A percentile compares a stretch with the other conserved stretches of the same genome.
Evolutionary conservation across 1,284 basidiomycete genomes (phyloP).

Genomic region (Coniferiporia sulphurascens): DNA sequence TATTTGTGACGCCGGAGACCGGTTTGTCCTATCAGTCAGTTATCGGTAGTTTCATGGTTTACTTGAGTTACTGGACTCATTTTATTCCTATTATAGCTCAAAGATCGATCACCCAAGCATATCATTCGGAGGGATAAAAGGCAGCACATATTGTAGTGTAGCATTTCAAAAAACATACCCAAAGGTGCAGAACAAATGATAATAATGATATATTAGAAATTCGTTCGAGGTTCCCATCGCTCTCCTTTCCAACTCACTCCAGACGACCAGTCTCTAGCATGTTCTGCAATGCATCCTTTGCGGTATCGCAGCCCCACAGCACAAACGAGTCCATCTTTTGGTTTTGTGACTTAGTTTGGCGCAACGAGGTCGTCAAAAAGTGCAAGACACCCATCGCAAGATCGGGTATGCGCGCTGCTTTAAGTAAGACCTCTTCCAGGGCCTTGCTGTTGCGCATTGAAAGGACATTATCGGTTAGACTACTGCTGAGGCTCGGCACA

Average conservation of each 20-base stretch:
- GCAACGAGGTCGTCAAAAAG: constrained; percentile 53
- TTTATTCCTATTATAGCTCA: constrained; percentile 43
- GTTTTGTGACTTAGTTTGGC: constrained; percentile 32
- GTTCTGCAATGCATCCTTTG: constrained; percentile 61
- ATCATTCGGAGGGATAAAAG: constrained; percentile 72
- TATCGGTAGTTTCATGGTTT: background rate
- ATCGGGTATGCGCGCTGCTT: constrained; percentile 52
- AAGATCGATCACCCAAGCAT: constrained; percentile 66
- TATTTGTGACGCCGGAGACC: constrained; percentile 48
- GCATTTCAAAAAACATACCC: constrained; percentile 69
- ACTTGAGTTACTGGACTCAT: background rate
- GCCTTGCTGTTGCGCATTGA: constrained; percentile 48
- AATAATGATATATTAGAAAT: constrained; percentile 1
- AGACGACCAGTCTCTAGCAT: constrained; percentile 38
- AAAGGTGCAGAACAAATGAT: constrained; percentile 31
- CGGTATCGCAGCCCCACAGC: constrained; percentile 59
- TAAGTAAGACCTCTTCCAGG: constrained; percentile 72
- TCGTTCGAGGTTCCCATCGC: background rate
- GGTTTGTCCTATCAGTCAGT: constrained; percentile 61
- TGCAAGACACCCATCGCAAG: constrained; percentile 67
- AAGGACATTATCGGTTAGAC: constrained; percentile 34
- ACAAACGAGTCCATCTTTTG: constrained; percentile 44
- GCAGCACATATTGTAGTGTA: constrained; percentile 67
- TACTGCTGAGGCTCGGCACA: constrained; percentile 56
- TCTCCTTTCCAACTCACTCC: background rate